Evolutionary conservation across 164 flowering plant genomes (phyloP).

Genomic region (Piper longum): DNA sequence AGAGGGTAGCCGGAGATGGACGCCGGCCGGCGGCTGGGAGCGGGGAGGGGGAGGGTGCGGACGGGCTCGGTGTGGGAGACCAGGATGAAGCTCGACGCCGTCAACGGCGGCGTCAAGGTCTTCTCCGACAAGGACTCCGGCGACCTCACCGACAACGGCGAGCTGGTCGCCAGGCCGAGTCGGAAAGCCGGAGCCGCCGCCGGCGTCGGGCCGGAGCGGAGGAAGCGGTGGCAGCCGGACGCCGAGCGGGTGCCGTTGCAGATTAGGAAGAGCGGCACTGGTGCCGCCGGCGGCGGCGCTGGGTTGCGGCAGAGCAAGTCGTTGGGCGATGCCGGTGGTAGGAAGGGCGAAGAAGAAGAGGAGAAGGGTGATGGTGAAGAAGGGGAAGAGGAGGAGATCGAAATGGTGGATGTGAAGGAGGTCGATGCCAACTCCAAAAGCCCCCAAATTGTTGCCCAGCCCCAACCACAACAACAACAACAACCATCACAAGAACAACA

Average conservation of each 20-base stretch:
- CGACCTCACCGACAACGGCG: neutral
- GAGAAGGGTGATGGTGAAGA: conserved; percentile 17
- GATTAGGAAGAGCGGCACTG: conserved; percentile 16
- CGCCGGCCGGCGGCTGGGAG: conserved; percentile 4
- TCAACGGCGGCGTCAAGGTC: conserved; percentile 65
- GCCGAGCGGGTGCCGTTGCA: conserved; percentile 17
- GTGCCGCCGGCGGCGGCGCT: conserved; percentile 16
- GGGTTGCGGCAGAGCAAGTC: conserved; percentile 5
- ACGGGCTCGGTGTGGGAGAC: conserved; percentile 80
- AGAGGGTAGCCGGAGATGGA: no score
- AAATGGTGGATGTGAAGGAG: conserved; percentile 36
- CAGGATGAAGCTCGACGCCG: conserved; percentile 60
- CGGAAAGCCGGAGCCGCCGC: conserved; percentile 1
- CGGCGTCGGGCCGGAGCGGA: conserved; percentile 15
- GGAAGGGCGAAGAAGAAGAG: conserved; percentile 4
- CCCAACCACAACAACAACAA: no score
- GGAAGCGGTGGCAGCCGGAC: conserved; percentile 38
- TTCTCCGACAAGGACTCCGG: conserved; percentile 30
- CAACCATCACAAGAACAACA: no score
- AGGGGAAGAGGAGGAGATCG: conserved; percentile 17
- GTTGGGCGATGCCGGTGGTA: conserved; percentile 2
- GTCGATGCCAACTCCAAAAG: neutral
- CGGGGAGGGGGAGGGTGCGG: conserved; percentile 15
- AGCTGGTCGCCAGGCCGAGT: conserved; percentile 4
- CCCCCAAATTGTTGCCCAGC: no score